These are phyloP conservation scores for Wickerhamomyces mucosus DNA, from an alignment of 805 yeast genomes.

Conservation along the genomic window DNA sequence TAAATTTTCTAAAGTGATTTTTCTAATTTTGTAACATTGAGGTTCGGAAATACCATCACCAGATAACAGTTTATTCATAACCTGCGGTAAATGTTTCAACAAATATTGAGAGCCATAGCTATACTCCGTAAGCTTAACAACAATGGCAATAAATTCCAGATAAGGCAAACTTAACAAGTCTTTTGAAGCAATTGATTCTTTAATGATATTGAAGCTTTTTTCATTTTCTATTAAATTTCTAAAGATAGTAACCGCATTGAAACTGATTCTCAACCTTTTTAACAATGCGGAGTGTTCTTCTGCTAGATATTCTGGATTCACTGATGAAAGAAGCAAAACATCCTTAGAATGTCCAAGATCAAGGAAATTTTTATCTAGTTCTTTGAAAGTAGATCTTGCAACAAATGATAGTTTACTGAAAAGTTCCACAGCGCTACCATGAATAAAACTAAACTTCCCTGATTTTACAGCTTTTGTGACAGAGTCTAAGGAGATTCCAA, in stretches of 20 bases:
- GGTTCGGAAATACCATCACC: constrained; percentile 13
- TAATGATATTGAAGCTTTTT: constrained; percentile 5
- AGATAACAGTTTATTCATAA: constrained; percentile 16
- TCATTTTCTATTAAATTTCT: constrained; percentile 8
- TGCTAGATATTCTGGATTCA: constrained; percentile 13
- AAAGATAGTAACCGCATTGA: constrained; percentile 8
- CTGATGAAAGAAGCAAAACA: constrained; percentile 4
- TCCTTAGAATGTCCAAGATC: constrained; percentile 3
- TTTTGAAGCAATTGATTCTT: constrained; percentile 5
- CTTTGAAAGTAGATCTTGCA: constrained; percentile 3
- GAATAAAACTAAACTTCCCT: constrained; percentile 7
- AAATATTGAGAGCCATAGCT: constrained; percentile 9
- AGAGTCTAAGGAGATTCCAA: constrained; percentile 4
- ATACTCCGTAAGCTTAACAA: constrained; percentile 5
- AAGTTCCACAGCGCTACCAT: constrained; percentile 8
- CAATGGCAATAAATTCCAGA: constrained; percentile 13
- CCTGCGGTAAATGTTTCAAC: constrained; percentile 11
- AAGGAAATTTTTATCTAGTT: constrained; percentile 8
- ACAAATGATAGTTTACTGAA: constrained; percentile 12
- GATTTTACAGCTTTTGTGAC: constrained; percentile 8
- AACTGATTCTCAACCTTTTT: constrained; percentile 4
- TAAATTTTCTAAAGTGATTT: constrained; percentile 12
- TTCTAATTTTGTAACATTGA: constrained; percentile 13
- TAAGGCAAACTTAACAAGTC: constrained; percentile 12
- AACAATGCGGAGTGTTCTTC: constrained; percentile 7